Base-by-base conservation (phyloP, 1,284 basidiomycete species). In the Exsudoporus floridanus region DNA sequence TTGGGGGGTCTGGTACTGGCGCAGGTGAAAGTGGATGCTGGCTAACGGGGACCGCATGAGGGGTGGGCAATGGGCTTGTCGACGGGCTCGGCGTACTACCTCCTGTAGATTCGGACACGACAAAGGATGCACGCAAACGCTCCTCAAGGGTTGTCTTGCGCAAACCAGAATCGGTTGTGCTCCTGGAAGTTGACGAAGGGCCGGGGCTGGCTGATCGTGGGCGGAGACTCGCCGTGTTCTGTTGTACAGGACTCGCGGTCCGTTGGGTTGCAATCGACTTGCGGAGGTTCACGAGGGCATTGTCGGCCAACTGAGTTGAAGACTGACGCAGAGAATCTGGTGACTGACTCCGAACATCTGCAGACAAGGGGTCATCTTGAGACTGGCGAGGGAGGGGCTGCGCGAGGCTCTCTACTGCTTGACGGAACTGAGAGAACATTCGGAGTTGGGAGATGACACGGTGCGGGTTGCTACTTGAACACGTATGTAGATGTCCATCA, bases 401-500 rank as follows among this genome's bases (percentile, higher is more conserved):
- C 19, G 79, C 78, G 40, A 85, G 69, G 40, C 70, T 77, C 61
- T 85, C 83, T 19, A 85, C 80, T 52, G 79, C 81, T 50, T 79
- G 79, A 46, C 77, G 78, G 55, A 85, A 76, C 61, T 86, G 83
- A 46, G 80, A 86, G 60, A 90, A 83, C 81, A 89, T 87, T 52
- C 46, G 41, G 38, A 41, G 36, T n/a, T 30, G 34, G 14, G 43
- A 42, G 10, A 48, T n/a, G 28, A 27, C 14, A n/a, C 10, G 25
- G 12, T 2, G 25, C 14, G 10, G 33, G 34, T 31, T 9, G 7
- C 18, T 16, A 25, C 46, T 28, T 31, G 12, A 28, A 37, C 13
- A 16, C 31, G 19, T n/a, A 18, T 27, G 33, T 13, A n/a, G 13
- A 42, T 1, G 8, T 9, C 8, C 21, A 40, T 50, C 28, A 40